phyloP scores from a whole-genome alignment of 352 stramenopile species.

The Phytopythium cucurbitacearum region DNA sequence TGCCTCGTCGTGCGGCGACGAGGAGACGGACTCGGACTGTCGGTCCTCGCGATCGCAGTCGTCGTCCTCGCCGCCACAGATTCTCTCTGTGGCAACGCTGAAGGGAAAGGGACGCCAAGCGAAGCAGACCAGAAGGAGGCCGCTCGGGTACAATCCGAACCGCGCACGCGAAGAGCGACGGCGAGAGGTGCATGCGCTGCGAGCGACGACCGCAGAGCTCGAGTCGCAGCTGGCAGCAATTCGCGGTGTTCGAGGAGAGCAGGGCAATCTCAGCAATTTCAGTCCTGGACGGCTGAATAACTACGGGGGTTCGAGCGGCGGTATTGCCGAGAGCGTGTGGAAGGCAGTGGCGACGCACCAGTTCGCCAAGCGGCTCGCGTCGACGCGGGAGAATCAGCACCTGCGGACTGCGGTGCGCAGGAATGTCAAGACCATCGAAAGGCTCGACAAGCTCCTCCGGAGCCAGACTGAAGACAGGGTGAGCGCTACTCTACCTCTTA shows the following conservation, averaged over 20 bases:
- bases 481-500: no score
- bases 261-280: background rate
- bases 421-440: conserved; percentile 2
- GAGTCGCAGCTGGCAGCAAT: background rate
- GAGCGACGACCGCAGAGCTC: conserved; percentile 5
- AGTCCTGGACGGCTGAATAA: background rate
- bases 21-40: no score
- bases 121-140: background rate
- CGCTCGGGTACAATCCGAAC: conserved; percentile 3
- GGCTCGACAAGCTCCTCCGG: conserved; percentile 8
- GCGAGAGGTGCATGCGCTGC: conserved; percentile 10
- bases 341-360: conserved; percentile 10
- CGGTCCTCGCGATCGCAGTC: no score
- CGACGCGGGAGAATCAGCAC: conserved; percentile 6
- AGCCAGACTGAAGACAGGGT: conserved; percentile 1
- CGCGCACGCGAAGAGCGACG: conserved; percentile 19
- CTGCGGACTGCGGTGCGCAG: conserved; percentile 9
- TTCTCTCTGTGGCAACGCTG: no score
- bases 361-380: conserved; percentile 8
- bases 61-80: no score
- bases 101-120: no score
- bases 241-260: no score
- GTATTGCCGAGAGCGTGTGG: conserved; percentile 2
- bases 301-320: background rate
- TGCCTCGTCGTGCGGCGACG: no score